These are phyloP conservation scores for Fusarium pilosicola DNA, from an alignment of 2,329 filamentous ascomycete genomes.

Conservation along the genomic window DNA sequence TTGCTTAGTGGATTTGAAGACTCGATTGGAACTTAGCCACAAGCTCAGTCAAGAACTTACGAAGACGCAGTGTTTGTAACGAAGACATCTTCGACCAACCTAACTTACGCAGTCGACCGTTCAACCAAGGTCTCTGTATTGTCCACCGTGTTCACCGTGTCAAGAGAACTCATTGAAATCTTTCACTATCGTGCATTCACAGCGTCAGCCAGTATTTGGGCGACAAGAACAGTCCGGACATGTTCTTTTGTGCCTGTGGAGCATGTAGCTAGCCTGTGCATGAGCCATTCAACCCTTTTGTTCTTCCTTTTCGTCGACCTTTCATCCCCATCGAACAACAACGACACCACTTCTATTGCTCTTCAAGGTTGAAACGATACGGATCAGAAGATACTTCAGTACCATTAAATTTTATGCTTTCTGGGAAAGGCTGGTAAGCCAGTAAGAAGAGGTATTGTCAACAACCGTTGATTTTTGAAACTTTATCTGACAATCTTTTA, in stretches of 20 bases:
- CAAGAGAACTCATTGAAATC: fast-evolving
- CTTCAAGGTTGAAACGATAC: fast-evolving
- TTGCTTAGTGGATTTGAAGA: fast-evolving
- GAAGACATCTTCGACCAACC: too few species aligned
- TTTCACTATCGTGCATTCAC: fast-evolving
- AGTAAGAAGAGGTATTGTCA: neutral
- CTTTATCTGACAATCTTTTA: neutral
- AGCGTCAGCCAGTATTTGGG: fast-evolving
- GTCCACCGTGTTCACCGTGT: neutral
- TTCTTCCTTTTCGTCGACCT: neutral
- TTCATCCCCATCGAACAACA: neutral
- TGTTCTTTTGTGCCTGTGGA: neutral
- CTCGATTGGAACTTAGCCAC: fast-evolving
- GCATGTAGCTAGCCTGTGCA: fast-evolving
- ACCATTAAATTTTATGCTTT: neutral
- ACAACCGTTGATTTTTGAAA: neutral
- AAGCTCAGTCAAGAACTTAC: neutral
- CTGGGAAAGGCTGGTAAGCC: neutral
- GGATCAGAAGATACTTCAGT: too few species aligned
- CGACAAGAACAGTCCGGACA: neutral
- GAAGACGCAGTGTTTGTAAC: neutral
- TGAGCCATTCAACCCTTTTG: neutral
- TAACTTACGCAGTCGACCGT: fast-evolving
- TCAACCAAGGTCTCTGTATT: fast-evolving
- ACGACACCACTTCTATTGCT: fast-evolving